Base-by-base conservation (phyloP, 257 asterid species). In the Solanum phureja region DNA sequence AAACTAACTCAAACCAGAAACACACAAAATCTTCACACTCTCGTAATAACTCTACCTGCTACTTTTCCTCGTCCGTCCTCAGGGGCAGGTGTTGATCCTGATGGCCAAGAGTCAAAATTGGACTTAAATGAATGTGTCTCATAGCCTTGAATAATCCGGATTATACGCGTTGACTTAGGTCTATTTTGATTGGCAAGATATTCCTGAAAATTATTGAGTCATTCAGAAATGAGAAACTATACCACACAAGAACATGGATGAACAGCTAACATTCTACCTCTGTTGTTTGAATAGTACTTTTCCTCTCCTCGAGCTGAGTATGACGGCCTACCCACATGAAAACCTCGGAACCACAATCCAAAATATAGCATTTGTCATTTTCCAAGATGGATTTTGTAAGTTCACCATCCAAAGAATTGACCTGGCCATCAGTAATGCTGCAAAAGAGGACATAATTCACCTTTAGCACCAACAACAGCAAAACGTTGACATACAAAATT, bases 41-140 rank as follows among this genome's bases (percentile, higher is more conserved):
- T 12, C 62, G 9, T 44, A 35, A 46, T 75, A 79, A 88, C 83
- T 87, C 82, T 89, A 96, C 99, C 99, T 88, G 99, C 99, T 35
- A 97, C 99, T 93, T 96, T 97, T 73, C 98, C 99, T 87, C 99
- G 94, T 88, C 99, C 99, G 89, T 96, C 99, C 92, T 97, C 99
- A 89, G 98, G 90, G 93, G 92, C 96, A 89, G 84, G 88, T 73
- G 95, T 93, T 46, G 94, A 97, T 88, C 98, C 97, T 62, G 96
- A 94, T 33, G 99, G 98, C 99, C 99, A 97, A 84, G 98, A 94
- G 91, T 93, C 98, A 86, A 97, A 97, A 89, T 93, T 95, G 91
- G 97, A 87, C 91, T 97, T 97, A 93, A 97, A 97, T 42, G 98
- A 92, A 90, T 94, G 98, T 31, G 96, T 95, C 91, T 97, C 99